These are phyloP conservation scores for Metschnikowia proteae DNA, from an alignment of 805 yeast species.

Conservation along the genomic window DNA sequence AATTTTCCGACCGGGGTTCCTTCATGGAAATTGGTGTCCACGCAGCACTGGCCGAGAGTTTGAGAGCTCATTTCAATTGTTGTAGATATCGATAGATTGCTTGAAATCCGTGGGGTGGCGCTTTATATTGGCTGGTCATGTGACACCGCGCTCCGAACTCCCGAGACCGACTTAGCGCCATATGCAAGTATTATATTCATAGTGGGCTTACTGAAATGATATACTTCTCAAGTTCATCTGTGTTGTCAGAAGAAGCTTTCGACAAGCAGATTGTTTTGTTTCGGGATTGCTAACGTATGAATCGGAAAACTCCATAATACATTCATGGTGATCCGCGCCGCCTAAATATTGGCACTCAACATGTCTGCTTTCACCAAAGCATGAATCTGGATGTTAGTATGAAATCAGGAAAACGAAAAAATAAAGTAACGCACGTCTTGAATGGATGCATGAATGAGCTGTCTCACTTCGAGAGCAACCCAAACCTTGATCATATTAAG, in stretches of 20 bases:
- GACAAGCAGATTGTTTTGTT: neutral
- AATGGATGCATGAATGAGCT: constrained; percentile 76
- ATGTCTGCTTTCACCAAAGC: constrained; percentile 43
- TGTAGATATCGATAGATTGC: neutral
- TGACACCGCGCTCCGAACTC: neutral
- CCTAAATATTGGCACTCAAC: constrained; percentile 41
- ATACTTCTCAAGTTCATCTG: neutral
- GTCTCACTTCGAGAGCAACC: constrained; percentile 86
- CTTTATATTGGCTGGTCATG: neutral
- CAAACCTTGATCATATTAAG: constrained; percentile 84
- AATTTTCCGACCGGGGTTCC: constrained; percentile 49
- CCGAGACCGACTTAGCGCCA: too few species aligned
- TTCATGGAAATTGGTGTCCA: constrained; percentile 40
- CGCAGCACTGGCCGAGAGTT: constrained; percentile 49
- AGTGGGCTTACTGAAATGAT: too few species aligned
- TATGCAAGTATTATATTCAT: too few species aligned
- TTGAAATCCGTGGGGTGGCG: neutral
- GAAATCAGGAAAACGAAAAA: neutral
- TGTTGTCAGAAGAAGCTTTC: neutral
- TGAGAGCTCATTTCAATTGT: constrained; percentile 43
- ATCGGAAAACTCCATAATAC: neutral
- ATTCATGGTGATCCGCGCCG: neutral
- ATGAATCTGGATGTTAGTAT: constrained; percentile 34
- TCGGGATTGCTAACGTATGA: neutral
- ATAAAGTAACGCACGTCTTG: constrained; percentile 54